phyloP scores from a whole-genome alignment of 2,329 filamentous ascomycete species.

The Penicillium sp. region DNA sequence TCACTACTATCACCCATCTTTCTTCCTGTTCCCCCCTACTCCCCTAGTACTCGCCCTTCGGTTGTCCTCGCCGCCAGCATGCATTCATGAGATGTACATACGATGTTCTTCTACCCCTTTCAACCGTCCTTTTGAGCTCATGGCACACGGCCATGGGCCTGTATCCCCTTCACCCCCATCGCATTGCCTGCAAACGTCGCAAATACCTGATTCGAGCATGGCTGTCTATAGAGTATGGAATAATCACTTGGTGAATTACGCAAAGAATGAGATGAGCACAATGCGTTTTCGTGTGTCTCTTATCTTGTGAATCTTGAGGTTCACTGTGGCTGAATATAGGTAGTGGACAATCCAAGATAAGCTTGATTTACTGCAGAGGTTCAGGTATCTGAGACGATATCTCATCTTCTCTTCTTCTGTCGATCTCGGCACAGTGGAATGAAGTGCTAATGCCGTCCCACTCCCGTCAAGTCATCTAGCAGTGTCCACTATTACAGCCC shows the following conservation, averaged over 20 bases:
- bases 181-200: conserved; percentile 25
- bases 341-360: not conserved
- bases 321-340: not conserved
- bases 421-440: not conserved
- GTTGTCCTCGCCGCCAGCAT: conserved; percentile 24
- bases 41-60: conserved; percentile 15
- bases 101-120: conserved; percentile 16
- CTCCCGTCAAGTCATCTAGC: not conserved
- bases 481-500: not conserved
- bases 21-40: conserved; percentile 12
- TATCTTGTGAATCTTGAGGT: not conserved
- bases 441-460: not conserved
- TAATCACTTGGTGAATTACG: conserved; percentile 30
- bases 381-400: not conserved
- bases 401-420: not conserved
- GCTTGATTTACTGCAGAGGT: not conserved
- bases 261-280: conserved; percentile 30
- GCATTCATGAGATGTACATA: conserved; percentile 39
- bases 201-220: conserved; percentile 31
- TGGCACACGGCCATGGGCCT: conserved; percentile 13
- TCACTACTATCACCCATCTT: conserved; percentile 11
- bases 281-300: conserved; percentile 14
- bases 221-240: conserved; percentile 35
- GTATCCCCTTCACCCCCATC: conserved; percentile 9
- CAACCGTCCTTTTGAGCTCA: conserved; percentile 8